Conservation (phyloP, 352 stramenopile genomes). For the Globisporangium iwayamae region DNA sequence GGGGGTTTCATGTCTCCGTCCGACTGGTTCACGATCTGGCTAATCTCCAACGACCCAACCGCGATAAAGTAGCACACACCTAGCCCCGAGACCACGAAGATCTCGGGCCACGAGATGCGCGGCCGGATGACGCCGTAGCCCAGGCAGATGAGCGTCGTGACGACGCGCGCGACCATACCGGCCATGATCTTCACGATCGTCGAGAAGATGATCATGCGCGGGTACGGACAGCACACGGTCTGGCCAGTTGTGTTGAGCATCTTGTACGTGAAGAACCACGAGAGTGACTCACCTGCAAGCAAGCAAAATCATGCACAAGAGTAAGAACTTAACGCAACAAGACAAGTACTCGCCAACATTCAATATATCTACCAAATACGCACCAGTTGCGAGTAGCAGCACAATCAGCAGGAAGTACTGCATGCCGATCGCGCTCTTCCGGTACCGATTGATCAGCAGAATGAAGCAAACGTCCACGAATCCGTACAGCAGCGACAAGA, state of each 20-base stretch:
- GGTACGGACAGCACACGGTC: slow-evolving; percentile 76
- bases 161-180: slow-evolving; percentile 72
- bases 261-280: slow-evolving; percentile 81
- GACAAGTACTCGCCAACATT: background rate
- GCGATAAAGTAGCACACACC: slow-evolving; percentile 81
- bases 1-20: slow-evolving; percentile 59
- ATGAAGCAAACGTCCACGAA: slow-evolving; percentile 69
- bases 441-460: slow-evolving; percentile 61
- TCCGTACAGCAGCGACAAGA: slow-evolving; percentile 70
- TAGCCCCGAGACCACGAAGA: slow-evolving; percentile 71
- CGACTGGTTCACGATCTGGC: slow-evolving; percentile 75
- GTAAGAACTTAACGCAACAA: background rate
- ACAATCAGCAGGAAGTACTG: slow-evolving; percentile 84
- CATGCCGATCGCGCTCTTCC: slow-evolving; percentile 66
- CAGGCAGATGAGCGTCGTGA: slow-evolving; percentile 72
- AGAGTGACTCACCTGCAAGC: slow-evolving; percentile 46
- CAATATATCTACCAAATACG: background rate
- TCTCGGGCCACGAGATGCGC: slow-evolving; percentile 66
- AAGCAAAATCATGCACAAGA: background rate
- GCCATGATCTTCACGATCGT: slow-evolving; percentile 69
- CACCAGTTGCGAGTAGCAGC: slow-evolving; percentile 72
- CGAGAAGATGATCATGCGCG: slow-evolving; percentile 59
- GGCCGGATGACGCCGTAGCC: slow-evolving; percentile 80
- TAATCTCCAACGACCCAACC: slow-evolving; percentile 72
- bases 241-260: slow-evolving; percentile 68